These are phyloP conservation scores for Stachybotrys echinatus DNA, from an alignment of 2,329 filamentous ascomycete species.

Conservation along the genomic window DNA sequence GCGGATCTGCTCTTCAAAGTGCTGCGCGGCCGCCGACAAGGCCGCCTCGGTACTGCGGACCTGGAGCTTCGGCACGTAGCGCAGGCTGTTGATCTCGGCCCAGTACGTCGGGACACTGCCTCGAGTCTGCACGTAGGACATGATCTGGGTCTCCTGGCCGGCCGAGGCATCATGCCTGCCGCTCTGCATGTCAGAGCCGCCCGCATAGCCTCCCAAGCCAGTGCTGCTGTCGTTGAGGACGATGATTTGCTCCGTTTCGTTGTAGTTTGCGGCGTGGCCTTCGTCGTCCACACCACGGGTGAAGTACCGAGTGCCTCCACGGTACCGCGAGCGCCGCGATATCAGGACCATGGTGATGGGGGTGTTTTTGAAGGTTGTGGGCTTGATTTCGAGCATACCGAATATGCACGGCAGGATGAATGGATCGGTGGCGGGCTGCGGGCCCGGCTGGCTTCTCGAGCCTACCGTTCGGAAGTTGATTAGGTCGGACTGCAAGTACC, in stretches of 20 bases:
- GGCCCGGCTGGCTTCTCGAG: constrained; percentile 57
- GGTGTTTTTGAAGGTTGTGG: constrained; percentile 79
- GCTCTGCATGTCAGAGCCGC: constrained; percentile 70
- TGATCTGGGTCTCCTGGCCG: constrained; percentile 75
- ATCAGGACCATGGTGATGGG: constrained; percentile 82
- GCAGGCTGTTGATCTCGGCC: constrained; percentile 90
- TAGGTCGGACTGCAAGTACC: constrained; percentile 82
- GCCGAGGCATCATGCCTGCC: constrained; percentile 55
- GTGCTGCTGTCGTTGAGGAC: constrained; percentile 78
- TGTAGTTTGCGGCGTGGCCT: constrained; percentile 97
- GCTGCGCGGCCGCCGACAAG: constrained; percentile 70
- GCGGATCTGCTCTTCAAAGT: constrained; percentile 90
- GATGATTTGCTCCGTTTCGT: constrained; percentile 92
- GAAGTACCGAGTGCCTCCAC: constrained; percentile 90
- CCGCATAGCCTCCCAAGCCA: constrained; percentile 74
- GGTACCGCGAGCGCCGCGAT: constrained; percentile 80
- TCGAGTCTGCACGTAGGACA: constrained; percentile 94
- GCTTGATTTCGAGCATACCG: constrained; percentile 88
- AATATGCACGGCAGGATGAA: constrained; percentile 95
- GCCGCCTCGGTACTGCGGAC: constrained; percentile 80
- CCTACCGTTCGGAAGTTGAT: constrained; percentile 76
- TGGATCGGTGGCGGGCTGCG: constrained; percentile 75
- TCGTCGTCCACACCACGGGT: constrained; percentile 90
- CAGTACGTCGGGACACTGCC: constrained; percentile 95
- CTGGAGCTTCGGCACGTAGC: constrained; percentile 87